These are phyloP conservation scores for Beauveria varroae DNA, from an alignment of 2,329 filamentous ascomycete species.

Conservation along the genomic window DNA sequence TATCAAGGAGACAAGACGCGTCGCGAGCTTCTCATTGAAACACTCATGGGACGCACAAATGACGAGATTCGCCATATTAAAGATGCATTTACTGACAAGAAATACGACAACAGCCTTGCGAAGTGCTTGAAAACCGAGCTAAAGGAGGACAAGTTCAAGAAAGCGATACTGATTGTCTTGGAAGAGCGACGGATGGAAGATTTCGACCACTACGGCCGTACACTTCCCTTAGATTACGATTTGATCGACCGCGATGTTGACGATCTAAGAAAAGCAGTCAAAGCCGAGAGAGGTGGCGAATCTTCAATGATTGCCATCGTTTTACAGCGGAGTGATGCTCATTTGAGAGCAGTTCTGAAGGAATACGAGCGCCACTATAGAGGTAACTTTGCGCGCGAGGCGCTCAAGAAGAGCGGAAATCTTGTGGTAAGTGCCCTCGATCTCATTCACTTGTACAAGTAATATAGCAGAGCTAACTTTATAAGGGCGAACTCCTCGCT, in stretches of 20 bases:
- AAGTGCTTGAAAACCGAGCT: constrained; percentile 89
- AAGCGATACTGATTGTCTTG: constrained; percentile 73
- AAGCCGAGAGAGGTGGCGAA: constrained; percentile 75
- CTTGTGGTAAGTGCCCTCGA: constrained; percentile 65
- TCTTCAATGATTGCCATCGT: constrained; percentile 81
- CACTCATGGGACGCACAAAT: constrained; percentile 83
- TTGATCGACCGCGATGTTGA: constrained; percentile 65
- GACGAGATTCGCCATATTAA: constrained; percentile 84
- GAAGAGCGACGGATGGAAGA: constrained; percentile 83
- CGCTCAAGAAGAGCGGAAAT: constrained; percentile 82
- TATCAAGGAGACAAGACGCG: constrained; percentile 83
- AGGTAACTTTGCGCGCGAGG: constrained; percentile 80
- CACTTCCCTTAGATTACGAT: constrained; percentile 47
- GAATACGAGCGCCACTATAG: constrained; percentile 67
- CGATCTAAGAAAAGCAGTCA: constrained; percentile 59
- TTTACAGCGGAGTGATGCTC: constrained; percentile 69
- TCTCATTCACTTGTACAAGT: constrained; percentile 1
- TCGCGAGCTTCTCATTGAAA: constrained; percentile 85
- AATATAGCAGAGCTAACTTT: constrained; percentile 5
- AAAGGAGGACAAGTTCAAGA: constrained; percentile 93
- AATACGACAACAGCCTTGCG: constrained; percentile 73
- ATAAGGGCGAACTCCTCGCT: constrained; percentile 82
- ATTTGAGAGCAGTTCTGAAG: constrained; percentile 71
- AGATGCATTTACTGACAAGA: constrained; percentile 81
- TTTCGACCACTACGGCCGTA: constrained; percentile 54